Evolutionary conservation across 2,329 filamentous ascomycete genomes (phyloP).

Genomic region (Lecanicillium sp.): DNA sequence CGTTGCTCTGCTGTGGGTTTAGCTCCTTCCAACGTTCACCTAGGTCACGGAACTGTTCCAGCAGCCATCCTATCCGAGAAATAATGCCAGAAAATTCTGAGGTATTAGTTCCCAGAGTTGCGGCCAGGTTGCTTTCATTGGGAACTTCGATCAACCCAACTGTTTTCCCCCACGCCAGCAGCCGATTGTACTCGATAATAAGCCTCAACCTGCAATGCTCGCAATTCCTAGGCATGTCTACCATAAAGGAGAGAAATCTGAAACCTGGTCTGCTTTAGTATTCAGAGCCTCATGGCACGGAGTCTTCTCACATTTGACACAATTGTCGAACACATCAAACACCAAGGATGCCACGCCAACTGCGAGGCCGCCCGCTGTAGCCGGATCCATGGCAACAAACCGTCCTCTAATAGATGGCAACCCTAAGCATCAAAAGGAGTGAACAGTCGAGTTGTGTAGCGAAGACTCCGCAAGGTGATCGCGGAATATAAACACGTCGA

Average conservation of each 20-base stretch:
- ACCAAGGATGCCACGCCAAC: slow-evolving; percentile 1
- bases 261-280: background rate
- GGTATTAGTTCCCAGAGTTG: background rate
- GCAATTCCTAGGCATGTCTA: slow-evolving; percentile 1
- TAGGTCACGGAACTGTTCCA: background rate
- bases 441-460: too few species aligned
- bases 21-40: background rate
- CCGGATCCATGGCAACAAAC: slow-evolving; percentile 1
- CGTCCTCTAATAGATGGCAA: background rate
- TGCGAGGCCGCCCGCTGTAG: background rate
- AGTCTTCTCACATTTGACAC: background rate
- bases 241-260: slow-evolving; percentile 1
- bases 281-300: background rate
- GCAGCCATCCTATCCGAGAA: background rate
- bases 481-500: too few species aligned
- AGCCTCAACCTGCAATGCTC: background rate
- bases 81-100: background rate
- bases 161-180: slow-evolving; percentile 1
- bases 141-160: slow-evolving; percentile 1
- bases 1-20: background rate
- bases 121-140: background rate
- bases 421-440: too few species aligned
- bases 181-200: slow-evolving; percentile 1
- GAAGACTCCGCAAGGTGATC: too few species aligned
- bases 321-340: slow-evolving; percentile 1